Conservation (phyloP, 305 asterid species). For the Ilex paraguariensis region DNA sequence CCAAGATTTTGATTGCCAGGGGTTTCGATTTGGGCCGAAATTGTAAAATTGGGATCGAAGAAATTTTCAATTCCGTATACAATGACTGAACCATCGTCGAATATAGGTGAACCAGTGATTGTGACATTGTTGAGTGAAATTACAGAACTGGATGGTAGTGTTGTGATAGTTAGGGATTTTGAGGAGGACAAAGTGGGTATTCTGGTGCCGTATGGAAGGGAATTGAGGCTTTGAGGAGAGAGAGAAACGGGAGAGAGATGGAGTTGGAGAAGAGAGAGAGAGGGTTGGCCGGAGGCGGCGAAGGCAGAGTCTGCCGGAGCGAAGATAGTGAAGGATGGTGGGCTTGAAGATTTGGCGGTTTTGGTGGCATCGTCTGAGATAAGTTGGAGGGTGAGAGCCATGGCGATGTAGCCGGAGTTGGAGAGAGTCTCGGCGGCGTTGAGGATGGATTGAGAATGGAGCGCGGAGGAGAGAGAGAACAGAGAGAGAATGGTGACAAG, state of each 20-base stretch:
- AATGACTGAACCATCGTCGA: constrained; percentile 57
- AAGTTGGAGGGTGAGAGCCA: constrained; percentile 64
- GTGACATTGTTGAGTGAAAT: constrained; percentile 44
- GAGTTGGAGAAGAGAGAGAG: constrained; percentile 56
- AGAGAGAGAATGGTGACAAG: constrained; percentile 20
- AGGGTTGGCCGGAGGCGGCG: constrained; percentile 50
- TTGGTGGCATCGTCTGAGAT: not conserved
- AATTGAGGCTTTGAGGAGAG: constrained; percentile 47
- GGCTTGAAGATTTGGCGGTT: constrained; percentile 2
- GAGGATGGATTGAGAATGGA: constrained; percentile 27
- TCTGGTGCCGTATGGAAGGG: constrained; percentile 48
- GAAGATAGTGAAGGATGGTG: constrained; percentile 43
- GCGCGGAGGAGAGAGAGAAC: constrained; percentile 20
- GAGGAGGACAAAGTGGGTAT: constrained; percentile 57
- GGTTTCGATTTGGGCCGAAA: not conserved
- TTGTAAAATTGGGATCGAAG: constrained; percentile 36
- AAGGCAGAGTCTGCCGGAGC: constrained; percentile 68
- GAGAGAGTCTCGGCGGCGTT: constrained; percentile 68
- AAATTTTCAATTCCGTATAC: constrained; percentile 54
- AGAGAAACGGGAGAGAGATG: constrained; percentile 66
- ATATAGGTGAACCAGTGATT: constrained; percentile 39
- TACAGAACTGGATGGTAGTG: constrained; percentile 18
- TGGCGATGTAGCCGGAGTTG: constrained; percentile 55
- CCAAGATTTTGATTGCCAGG: not conserved
- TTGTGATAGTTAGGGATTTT: constrained; percentile 33